Base-by-base conservation (phyloP, 139 green algal genomes). In the Chlamydomonas eustigma region DNA sequence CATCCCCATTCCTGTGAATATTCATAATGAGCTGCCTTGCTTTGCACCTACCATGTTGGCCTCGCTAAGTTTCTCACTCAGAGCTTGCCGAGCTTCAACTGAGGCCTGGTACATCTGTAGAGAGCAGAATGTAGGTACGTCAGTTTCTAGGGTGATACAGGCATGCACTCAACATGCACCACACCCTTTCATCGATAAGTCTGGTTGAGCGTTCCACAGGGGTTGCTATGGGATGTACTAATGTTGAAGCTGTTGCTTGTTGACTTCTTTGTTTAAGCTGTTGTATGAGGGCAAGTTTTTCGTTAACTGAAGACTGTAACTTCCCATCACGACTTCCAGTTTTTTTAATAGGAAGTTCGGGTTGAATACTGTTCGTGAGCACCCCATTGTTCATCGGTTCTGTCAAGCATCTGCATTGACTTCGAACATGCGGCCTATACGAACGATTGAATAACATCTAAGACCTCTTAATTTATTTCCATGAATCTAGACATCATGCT, bases 31-130 rank as follows among this genome's bases (percentile, higher is more conserved):
- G n/a, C n/a, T n/a, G n/a, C n/a, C n/a, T n/a, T n/a, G n/a, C n/a
- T n/a, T n/a, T n/a, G n/a, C 64, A 74, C 50, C 2, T 39, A 82
- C 80, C 51, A 69, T 39, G 36, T 84, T 84, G 8, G 75, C 67
- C 12, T 85, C 84, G 0, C 79, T 69, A 32, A 87, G 74, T 50
- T 89, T 85, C 6, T 75, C 33, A 37, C 71, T 83, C 65, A 84
- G 51, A 37, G 76, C 77, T 39, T 78, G 82, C 36, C 85, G 81
- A 4, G 79, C 71, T 22, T 71, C 67, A 64, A 89, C 79, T 36
- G 84, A 39, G 30, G 80, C 67, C 0, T 85, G 50, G 38, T 89
- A 87, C 58, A 89, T 76, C 80, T 85, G 80, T 36, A 12, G 1
- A 51, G 34, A 25, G 68, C 22, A 58, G 35, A 18, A 28, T 4